Base-by-base conservation (phyloP, 371 early-diverging fungal species). In the Aphelidium insulamus region DNA sequence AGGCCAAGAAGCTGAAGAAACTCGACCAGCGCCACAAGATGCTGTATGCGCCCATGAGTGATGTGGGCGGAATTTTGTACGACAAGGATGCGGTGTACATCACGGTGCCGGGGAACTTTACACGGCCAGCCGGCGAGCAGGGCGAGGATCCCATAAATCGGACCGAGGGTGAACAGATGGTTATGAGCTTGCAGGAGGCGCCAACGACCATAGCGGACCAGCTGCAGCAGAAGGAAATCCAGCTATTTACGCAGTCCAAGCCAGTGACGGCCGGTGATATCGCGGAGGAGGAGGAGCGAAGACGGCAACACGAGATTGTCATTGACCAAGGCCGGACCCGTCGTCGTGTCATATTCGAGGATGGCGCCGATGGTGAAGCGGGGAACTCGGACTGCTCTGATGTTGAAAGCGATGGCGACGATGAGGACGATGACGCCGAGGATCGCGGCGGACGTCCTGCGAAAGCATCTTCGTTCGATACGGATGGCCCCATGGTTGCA, bases 21-120 rank as follows among this genome's bases (percentile, higher is more conserved):
- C 48, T 92, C 44, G 76, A 71, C 45, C 90, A 88, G 43, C 81
- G 87, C 45, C 73, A 83, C 42, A 90, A 86, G 54, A 61, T 90
- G 26, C 75, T 92, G 21, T 91, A 91, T 44, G 97, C 94, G n/a
- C 97, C 97, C 24, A 90, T 88, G 87, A 78, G 86, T 0, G 91
- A 91, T 43, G 82, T 95, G 5, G 87, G 84, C 43, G 97, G 97
- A 29, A 79, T 95, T 41, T 69, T 90, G 69, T 91, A 86, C 54
- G 97, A 95, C 54, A 88, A 86, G 48, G 97, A 95, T 59, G 92
- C 91, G 6, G 85, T 95, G 12, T 95, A 95, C 45, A 87, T 95
- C 43, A 78, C 86, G 39, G 80, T 95, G 4, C 82, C 83, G 6
- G 85, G 85, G 22, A 62, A 66, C 25, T 80, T 78, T 39, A 67